phyloP scores from a whole-genome alignment of 495 filamentous ascomycete species.

The Hypoxylon lienhwacheense region DNA sequence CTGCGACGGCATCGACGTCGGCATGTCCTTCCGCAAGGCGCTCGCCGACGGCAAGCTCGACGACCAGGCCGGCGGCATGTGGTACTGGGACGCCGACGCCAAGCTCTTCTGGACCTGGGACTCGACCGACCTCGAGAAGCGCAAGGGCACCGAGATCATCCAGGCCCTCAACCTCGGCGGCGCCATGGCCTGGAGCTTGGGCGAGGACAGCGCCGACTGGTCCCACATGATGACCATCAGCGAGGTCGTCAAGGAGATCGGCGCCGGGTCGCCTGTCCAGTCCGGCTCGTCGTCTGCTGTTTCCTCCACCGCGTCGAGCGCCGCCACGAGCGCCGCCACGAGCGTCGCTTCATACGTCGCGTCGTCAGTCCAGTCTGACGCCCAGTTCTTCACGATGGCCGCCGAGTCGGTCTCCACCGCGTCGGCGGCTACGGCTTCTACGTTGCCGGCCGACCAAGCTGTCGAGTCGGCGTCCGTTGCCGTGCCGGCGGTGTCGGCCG shows the following conservation, averaged over 20 bases:
- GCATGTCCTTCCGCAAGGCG: constrained; percentile 45
- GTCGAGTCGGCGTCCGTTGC: no score
- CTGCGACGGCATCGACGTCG: constrained; percentile 34
- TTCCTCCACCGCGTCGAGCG: no score
- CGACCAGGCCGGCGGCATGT: constrained; percentile 55
- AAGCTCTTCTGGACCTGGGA: constrained; percentile 71
- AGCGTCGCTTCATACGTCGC: no score
- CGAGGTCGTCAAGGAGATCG: constrained; percentile 1
- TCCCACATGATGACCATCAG: constrained; percentile 46
- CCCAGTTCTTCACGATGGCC: no score
- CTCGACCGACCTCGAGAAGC: constrained; percentile 53
- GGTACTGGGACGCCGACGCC: constrained; percentile 57
- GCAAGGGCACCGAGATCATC: constrained; percentile 64
- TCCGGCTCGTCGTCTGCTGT: no score
- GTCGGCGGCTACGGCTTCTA: no score
- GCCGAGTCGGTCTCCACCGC: no score
- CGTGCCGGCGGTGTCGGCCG: no score
- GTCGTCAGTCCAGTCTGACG: no score
- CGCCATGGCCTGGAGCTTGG: constrained; percentile 61
- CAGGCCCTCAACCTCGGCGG: constrained; percentile 56
- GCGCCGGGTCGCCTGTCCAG: background rate
- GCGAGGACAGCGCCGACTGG: constrained; percentile 60
- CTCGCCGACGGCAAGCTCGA: constrained; percentile 53
- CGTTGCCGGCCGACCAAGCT: no score
- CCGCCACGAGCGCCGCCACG: no score